phyloP scores from a whole-genome alignment of 73 alveolate species.

The Diophrys appendiculata region DNA sequence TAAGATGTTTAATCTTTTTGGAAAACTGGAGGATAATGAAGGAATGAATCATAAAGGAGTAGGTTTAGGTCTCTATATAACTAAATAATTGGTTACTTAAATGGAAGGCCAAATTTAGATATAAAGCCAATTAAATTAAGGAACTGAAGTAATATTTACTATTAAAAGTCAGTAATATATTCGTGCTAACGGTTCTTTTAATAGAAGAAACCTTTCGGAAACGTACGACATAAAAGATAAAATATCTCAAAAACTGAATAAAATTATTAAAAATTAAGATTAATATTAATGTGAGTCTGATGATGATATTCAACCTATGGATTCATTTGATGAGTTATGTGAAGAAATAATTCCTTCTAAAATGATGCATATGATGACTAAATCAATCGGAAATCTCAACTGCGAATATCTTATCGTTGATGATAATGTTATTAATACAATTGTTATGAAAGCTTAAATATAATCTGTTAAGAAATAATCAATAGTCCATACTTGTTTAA shows the following conservation, averaged over 20 bases:
- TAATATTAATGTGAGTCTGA: background rate
- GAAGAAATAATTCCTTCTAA: too few species aligned
- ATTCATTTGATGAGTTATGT: too few species aligned
- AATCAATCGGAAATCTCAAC: background rate
- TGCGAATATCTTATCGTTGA: background rate
- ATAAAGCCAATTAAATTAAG: background rate
- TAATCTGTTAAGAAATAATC: background rate
- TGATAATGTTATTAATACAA: background rate
- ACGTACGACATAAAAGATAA: too few species aligned
- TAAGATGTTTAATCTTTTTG: constrained; percentile 47
- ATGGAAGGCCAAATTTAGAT: constrained; percentile 27
- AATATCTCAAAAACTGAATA: background rate
- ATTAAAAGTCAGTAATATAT: background rate
- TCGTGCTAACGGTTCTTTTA: background rate
- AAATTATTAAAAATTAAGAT: background rate
- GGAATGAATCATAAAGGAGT: constrained; percentile 18
- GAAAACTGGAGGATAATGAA: constrained; percentile 23
- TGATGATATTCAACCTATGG: background rate
- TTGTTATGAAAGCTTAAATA: background rate
- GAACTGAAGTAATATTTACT: background rate
- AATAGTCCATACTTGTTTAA: background rate
- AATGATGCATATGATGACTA: background rate
- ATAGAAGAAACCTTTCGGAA: background rate
- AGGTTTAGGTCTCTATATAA: constrained; percentile 33
- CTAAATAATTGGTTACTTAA: constrained; percentile 17